phyloP scores from a whole-genome alignment of 345 rosid species.

The Bruguiera parviflora region DNA sequence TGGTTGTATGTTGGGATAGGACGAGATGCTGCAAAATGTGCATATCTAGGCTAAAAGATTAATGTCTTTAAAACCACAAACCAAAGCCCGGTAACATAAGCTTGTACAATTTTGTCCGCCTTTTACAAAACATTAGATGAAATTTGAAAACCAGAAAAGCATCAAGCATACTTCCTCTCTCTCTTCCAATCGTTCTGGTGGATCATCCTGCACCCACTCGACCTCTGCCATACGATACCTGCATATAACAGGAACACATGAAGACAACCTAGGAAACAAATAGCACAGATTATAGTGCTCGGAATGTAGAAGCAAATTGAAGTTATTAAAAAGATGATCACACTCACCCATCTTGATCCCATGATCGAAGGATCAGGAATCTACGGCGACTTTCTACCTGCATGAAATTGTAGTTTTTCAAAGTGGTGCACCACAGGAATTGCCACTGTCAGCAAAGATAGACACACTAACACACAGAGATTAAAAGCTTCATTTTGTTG shows the following conservation, averaged over 20 bases:
- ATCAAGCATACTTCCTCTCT: slow-evolving; percentile 48
- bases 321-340: slow-evolving; percentile 11
- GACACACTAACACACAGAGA: not conserved
- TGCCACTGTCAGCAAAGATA: not conserved
- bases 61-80: not conserved
- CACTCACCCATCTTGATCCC: slow-evolving; percentile 99
- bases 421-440: not conserved
- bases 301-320: not conserved
- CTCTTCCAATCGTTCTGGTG: slow-evolving; percentile 42
- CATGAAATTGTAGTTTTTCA: slow-evolving; percentile 12
- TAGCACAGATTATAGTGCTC: not conserved
- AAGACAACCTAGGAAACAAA: slow-evolving; percentile 7
- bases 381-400: slow-evolving; percentile 89
- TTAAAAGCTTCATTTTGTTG: not conserved
- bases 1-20: not conserved
- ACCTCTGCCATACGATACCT: slow-evolving; percentile 93
- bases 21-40: not conserved
- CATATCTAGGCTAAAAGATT: not conserved
- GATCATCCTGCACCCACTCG: slow-evolving; percentile 80
- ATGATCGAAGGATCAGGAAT: slow-evolving; percentile 61
- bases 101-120: not conserved
- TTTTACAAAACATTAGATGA: not conserved
- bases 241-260: slow-evolving; percentile 14
- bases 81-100: not conserved
- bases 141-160: not conserved